Conservation (phyloP, 2,329 filamentous ascomycete genomes). For the Paecilomyces sp. region DNA sequence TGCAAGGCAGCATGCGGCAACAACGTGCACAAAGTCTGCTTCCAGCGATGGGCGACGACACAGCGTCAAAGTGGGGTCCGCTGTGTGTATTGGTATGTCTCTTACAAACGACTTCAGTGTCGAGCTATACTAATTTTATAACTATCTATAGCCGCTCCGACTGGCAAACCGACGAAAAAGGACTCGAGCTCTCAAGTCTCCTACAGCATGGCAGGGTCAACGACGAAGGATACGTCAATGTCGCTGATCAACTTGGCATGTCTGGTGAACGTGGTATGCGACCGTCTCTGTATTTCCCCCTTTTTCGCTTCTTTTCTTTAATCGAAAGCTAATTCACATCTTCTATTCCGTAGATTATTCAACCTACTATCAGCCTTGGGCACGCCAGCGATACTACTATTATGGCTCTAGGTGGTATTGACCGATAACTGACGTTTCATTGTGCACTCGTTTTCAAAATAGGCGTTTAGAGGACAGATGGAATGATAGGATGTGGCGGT, state of each 20-base stretch:
- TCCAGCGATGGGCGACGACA: slow-evolving; percentile 45
- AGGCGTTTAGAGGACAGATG: background rate
- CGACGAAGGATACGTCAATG: slow-evolving; percentile 39
- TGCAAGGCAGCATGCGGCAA: slow-evolving; percentile 57
- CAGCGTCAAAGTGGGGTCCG: slow-evolving; percentile 24
- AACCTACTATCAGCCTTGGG: slow-evolving; percentile 35
- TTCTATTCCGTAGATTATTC: slow-evolving; percentile 26
- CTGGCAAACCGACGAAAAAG: slow-evolving; percentile 29
- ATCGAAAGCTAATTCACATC: slow-evolving; percentile 1
- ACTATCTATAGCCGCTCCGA: slow-evolving; percentile 25
- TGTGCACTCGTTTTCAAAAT: background rate
- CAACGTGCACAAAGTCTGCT: slow-evolving; percentile 54
- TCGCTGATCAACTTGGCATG: slow-evolving; percentile 35
- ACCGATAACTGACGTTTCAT: background rate
- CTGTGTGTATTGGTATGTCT: slow-evolving; percentile 40
- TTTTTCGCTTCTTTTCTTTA: slow-evolving; percentile 1
- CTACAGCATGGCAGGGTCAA: slow-evolving; percentile 18
- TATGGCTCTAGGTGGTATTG: background rate
- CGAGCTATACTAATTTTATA: background rate
- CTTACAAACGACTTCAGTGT: background rate
- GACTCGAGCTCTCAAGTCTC: slow-evolving; percentile 24
- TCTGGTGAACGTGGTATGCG: slow-evolving; percentile 30
- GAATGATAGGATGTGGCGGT: background rate
- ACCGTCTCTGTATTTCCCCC: slow-evolving; percentile 12
- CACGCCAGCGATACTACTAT: slow-evolving; percentile 9